These are phyloP conservation scores for Capsicum baccatum DNA, from an alignment of 257 asterid genomes.

Conservation along the genomic window DNA sequence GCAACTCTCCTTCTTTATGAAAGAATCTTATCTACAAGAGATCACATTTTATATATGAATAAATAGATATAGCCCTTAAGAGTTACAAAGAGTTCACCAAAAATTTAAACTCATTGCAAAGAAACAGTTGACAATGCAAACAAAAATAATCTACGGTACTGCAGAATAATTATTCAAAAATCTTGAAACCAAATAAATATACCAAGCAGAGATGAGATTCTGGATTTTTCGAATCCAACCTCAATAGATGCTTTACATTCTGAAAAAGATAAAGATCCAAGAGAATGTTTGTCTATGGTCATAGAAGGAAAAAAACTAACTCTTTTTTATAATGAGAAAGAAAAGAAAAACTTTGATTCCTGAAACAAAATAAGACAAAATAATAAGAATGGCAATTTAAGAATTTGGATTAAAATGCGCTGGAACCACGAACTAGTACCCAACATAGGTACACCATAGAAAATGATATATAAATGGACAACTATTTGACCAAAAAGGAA, in stretches of 20 bases:
- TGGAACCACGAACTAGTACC: background rate
- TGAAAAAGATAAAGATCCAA: conserved; percentile 43
- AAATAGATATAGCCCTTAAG: background rate
- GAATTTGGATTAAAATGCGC: background rate
- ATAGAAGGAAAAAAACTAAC: background rate
- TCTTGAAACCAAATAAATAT: conserved; percentile 37
- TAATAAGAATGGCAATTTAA: conserved; percentile 12
- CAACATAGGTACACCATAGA: background rate
- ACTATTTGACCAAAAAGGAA: background rate
- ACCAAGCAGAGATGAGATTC: conserved; percentile 91
- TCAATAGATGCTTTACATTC: conserved; percentile 82
- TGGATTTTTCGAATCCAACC: conserved; percentile 78
- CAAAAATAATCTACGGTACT: background rate
- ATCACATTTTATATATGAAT: conserved; percentile 3
- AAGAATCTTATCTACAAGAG: conserved; percentile 76
- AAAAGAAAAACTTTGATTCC: background rate
- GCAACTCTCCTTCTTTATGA: conserved; percentile 72
- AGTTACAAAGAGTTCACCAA: conserved; percentile 3
- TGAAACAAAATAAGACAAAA: background rate
- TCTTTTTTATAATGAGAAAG: background rate
- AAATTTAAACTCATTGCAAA: conserved; percentile 6
- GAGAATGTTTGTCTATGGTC: background rate
- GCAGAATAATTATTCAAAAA: conserved; percentile 19
- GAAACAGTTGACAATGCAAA: background rate
- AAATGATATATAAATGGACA: background rate